Base-by-base conservation (phyloP, 306 rosid genomes). In the Begonia fuchsioides region DNA sequence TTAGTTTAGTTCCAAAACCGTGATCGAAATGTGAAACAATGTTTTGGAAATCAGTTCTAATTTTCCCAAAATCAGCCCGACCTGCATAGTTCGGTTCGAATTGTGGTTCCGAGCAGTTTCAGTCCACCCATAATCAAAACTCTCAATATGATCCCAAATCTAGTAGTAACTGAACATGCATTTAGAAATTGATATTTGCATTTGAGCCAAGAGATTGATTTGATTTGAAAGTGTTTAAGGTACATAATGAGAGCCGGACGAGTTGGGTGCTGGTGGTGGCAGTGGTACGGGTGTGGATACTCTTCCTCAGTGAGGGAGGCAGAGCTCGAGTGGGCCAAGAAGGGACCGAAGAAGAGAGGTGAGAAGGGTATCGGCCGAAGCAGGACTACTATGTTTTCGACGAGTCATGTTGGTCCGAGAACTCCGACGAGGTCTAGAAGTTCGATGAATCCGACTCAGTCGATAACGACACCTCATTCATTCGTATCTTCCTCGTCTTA, bases 271-370 rank as follows among this genome's bases (percentile, higher is more conserved):
- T n/a, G n/a, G n/a, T 83, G 85, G 49, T 75, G 57, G 39, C 68
- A 87, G 10, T 80, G 85, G 49, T 75, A 55, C 10, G 56, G 69
- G 17, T 73, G 76, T 63, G 69, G 83, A 71, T 83, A 76, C 59
- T 76, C 87, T 15, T 56, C 48, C 1, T 55, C 54, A 19, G 17
- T 75, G 73, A 87, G 71, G 77, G 76, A 67, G 20, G 72, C 51
- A 18, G 96, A 87, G 76, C 64, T 77, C 2, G 68, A 65, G 53
- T 87, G 94, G 93, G 86, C 82, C 0, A 94, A 80, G 79, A 83
- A 73, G 59, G 94, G 93, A 39, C 83, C 94, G 17, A 76, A 73
- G 10, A 78, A 74, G 39, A 80, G 39, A 2, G 66, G 65, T 17
- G 69, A 75, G 17, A 52, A 54, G 76, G 75, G 65, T 5, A 56